phyloP scores from a whole-genome alignment of 495 filamentous ascomycete species.

The Astrothelium subdiscretum region DNA sequence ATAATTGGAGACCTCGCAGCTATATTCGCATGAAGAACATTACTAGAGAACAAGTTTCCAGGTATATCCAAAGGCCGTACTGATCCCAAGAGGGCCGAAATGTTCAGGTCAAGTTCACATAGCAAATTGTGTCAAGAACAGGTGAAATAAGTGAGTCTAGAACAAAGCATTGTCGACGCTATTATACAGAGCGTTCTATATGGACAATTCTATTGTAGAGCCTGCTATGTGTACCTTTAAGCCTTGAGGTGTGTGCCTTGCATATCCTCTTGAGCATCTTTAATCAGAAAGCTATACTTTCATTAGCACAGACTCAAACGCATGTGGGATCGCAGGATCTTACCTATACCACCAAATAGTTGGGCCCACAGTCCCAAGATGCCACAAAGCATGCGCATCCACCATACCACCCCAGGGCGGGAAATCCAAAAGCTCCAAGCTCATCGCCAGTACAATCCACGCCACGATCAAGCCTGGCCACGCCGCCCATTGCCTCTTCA shows the following conservation, averaged over 20 bases:
- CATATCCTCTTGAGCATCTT: constrained; percentile 25
- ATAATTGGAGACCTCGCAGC: no score
- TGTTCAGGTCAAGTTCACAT: no score
- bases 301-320: constrained; percentile 11
- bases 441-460: constrained; percentile 89
- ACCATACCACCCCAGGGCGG: constrained; percentile 69
- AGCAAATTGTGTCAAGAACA: no score
- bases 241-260: constrained; percentile 19
- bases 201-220: neutral
- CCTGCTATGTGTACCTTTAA: constrained; percentile 3
- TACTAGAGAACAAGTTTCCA: no score
- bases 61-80: no score
- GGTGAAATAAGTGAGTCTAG: no score
- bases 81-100: no score
- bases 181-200: neutral
- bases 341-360: constrained; percentile 93
- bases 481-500: constrained; percentile 61
- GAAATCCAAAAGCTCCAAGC: constrained; percentile 89
- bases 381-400: constrained; percentile 95
- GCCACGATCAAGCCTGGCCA: constrained; percentile 91
- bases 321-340: constrained; percentile 31
- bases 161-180: neutral
- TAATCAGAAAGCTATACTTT: constrained; percentile 20
- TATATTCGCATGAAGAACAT: no score
- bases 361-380: constrained; percentile 81